These are phyloP conservation scores for Nepenthes mirabilis DNA, from an alignment of 148 eudicot species.

Conservation along the genomic window DNA sequence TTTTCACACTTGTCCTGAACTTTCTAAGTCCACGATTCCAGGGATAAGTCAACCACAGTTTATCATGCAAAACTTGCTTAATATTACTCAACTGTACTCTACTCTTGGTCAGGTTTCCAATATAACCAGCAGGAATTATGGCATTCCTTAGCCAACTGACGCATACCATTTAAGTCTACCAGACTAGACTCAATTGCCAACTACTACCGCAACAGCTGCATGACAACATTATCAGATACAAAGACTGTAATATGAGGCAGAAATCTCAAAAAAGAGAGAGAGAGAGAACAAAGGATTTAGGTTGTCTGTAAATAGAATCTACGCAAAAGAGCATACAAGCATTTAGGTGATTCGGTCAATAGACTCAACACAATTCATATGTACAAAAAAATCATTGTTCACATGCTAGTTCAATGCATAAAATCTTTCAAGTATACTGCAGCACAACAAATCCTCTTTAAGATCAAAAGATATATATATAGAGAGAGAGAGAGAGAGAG, in stretches of 20 bases:
- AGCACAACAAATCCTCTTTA: no score
- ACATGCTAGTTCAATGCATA: no score
- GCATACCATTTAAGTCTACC: slow-evolving; percentile 57
- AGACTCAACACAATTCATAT: no score
- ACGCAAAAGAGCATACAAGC: no score
- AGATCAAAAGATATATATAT: no score
- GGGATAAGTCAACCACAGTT: slow-evolving; percentile 13
- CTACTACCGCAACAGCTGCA: slow-evolving; percentile 9
- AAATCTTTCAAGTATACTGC: no score
- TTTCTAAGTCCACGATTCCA: slow-evolving; percentile 13
- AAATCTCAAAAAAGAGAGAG: not conserved
- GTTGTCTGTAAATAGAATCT: no score
- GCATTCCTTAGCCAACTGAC: slow-evolving; percentile 29
- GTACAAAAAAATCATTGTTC: no score
- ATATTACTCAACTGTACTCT: slow-evolving; percentile 19
- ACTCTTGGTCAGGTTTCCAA: slow-evolving; percentile 18
- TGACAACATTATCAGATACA: not conserved
- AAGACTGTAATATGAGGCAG: not conserved
- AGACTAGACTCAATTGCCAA: slow-evolving; percentile 7
- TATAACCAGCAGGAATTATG: slow-evolving; percentile 23
- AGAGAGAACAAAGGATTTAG: no score
- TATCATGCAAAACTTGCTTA: slow-evolving; percentile 21
- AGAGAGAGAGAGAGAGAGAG: no score
- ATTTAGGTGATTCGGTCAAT: no score
- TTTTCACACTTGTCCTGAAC: slow-evolving; percentile 22